phyloP scores from a whole-genome alignment of 495 filamentous ascomycete species.

The Lophium mytilinum region DNA sequence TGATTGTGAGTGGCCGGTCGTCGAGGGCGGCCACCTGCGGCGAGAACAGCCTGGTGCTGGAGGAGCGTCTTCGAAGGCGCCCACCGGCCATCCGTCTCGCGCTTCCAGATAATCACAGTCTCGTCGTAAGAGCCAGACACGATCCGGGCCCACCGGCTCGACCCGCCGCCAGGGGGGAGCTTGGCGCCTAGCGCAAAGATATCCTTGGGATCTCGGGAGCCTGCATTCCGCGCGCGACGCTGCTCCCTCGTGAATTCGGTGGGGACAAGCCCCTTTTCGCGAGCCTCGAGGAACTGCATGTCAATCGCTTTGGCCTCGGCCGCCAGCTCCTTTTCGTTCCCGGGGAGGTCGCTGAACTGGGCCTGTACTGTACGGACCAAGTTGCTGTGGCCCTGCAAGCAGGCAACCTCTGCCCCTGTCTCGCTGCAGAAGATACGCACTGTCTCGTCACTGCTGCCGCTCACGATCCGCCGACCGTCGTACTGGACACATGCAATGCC shows the following conservation, averaged over 20 bases:
- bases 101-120: conserved; percentile 87
- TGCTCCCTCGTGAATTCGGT: conserved; percentile 31
- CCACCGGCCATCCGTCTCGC: conserved; percentile 76
- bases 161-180: conserved; percentile 81
- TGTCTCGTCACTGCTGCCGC: conserved; percentile 88
- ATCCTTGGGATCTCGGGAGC: conserved; percentile 65
- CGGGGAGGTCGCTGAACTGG: conserved; percentile 81
- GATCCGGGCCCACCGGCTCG: conserved; percentile 76
- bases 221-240: conserved; percentile 58
- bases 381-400: conserved; percentile 66
- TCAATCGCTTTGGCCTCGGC: conserved; percentile 67
- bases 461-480: conserved; percentile 93
- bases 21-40: conserved; percentile 30
- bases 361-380: conserved; percentile 93
- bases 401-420: conserved; percentile 80
- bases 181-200: conserved; percentile 72
- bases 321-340: conserved; percentile 61
- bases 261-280: conserved; percentile 49
- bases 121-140: conserved; percentile 95
- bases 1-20: conserved; percentile 12
- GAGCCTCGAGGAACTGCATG: conserved; percentile 59
- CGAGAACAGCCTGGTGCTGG: conserved; percentile 53
- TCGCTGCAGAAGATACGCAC: conserved; percentile 87
- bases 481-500: conserved; percentile 97
- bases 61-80: conserved; percentile 59